These are phyloP conservation scores for Hygrocybe coccinea DNA, from an alignment of 768 basidiomycete genomes.

Conservation along the genomic window DNA sequence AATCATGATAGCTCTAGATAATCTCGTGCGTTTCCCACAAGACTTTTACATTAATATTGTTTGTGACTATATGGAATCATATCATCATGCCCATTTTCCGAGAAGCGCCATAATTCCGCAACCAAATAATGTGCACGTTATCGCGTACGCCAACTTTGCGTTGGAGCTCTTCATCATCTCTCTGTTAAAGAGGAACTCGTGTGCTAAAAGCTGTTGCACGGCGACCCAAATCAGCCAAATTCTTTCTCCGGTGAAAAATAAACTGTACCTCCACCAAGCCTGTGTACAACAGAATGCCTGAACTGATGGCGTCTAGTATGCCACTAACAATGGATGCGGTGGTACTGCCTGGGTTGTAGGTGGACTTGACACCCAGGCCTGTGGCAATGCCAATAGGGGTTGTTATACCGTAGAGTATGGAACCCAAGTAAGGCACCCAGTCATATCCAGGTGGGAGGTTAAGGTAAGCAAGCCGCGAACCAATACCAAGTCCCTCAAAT, in stretches of 20 bases:
- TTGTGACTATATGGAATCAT: too few species aligned
- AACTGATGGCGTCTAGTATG: slow-evolving; percentile 75
- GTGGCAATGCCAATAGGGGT: slow-evolving; percentile 87
- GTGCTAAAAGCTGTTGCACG: slow-evolving; percentile 68
- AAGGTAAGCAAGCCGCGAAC: slow-evolving; percentile 81
- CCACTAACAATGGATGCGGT: slow-evolving; percentile 82
- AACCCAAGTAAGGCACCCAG: slow-evolving; percentile 56
- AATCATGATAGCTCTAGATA: too few species aligned
- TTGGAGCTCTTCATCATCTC: slow-evolving; percentile 74
- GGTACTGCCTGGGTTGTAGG: slow-evolving; percentile 77
- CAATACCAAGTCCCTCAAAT: slow-evolving; percentile 92
- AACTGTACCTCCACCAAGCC: slow-evolving; percentile 71
- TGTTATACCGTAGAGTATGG: slow-evolving; percentile 64
- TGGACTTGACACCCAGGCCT: slow-evolving; percentile 68
- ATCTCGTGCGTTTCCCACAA: too few species aligned
- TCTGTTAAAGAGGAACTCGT: slow-evolving; percentile 90
- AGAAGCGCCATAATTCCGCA: slow-evolving; percentile 87
- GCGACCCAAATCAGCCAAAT: neutral
- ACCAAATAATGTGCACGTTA: slow-evolving; percentile 76
- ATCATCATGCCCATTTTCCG: slow-evolving; percentile 78
- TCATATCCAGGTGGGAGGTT: slow-evolving; percentile 49
- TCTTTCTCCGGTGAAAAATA: neutral
- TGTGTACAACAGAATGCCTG: slow-evolving; percentile 86
- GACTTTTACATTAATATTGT: too few species aligned
- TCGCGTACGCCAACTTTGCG: slow-evolving; percentile 61